Evolutionary conservation across 2,329 filamentous ascomycete genomes (phyloP).

Genomic region (Orbilia ellipsospora): DNA sequence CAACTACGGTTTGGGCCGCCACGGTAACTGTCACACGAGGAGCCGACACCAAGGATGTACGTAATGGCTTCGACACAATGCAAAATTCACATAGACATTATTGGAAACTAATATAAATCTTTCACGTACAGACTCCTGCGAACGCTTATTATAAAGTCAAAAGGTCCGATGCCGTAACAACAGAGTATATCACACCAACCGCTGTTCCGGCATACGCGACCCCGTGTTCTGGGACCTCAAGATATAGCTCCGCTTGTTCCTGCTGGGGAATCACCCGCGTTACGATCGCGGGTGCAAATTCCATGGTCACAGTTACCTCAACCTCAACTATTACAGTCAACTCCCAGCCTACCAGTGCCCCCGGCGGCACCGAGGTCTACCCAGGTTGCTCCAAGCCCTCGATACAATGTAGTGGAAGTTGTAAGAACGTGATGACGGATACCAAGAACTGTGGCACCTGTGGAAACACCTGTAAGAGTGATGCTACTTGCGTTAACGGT

Average conservation of each 20-base stretch:
- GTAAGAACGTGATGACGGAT: constrained; percentile 41
- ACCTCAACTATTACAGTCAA: constrained; percentile 14
- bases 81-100: neutral
- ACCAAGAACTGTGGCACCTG: constrained; percentile 34
- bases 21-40: constrained; percentile 21
- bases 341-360: neutral
- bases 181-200: constrained; percentile 6
- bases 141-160: neutral
- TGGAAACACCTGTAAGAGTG: constrained; percentile 21
- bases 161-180: neutral
- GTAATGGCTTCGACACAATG: neutral
- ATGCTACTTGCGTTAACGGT: constrained; percentile 33
- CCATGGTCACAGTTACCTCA: constrained; percentile 51
- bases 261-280: constrained; percentile 37
- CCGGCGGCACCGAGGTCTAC: neutral
- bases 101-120: too few relatives aligned
- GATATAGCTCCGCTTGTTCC: constrained; percentile 43
- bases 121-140: too few relatives aligned
- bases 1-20: constrained; percentile 7
- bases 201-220: constrained; percentile 20
- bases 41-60: neutral
- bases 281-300: constrained; percentile 8
- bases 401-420: constrained; percentile 20
- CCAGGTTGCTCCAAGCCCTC: constrained; percentile 19
- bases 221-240: constrained; percentile 15